Evolutionary conservation across 2,329 filamentous ascomycete genomes (phyloP), one percentile per base, ranked within the genome.

Genomic region (Aspergillus aculeatus): DNA sequence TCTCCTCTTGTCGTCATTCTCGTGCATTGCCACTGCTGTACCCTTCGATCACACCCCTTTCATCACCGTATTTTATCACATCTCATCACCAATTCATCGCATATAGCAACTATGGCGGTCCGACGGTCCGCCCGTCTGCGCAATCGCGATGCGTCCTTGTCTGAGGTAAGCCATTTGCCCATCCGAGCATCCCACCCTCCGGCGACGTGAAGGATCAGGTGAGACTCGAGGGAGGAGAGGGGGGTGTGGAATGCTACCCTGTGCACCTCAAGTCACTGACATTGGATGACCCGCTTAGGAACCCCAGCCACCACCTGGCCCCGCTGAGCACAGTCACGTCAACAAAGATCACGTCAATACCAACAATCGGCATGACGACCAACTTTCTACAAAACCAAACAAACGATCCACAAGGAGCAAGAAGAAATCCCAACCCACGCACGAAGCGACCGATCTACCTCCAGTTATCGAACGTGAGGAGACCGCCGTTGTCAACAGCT

Each of bases 391-490:
- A 41, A 38, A 63, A 16, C 47, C 58, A 44, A 44, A 44, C 38
- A 44, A 14, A 19, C 57, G 50, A 54, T 61, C 29, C 60, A 54
- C 38, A 21, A 38, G 9, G 12, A 50, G 4, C 53, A 44, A 59
- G 47, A 56, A 56, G n/a, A 59, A 32, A 35, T 26, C 53, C 47
- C 53, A 47, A 26, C 44, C 47, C 44, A 47, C 19, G 24, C 35
- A 61, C 47, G 51, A 56, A 59, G 23, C 54, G 49, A 31, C 64
- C 58, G 47, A 78, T 73, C 62, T 84, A 32, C 64, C 74, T 19
- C 72, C 78, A n/a, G 73, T 83, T 21, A 65, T 75, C 53, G 81
- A 84, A 72, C 72, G 75, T 65, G 80, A 81, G 54, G 78, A 80
- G 59, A 76, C 76, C 61, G 73, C 74, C 12, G 70, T 68, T 50